These are phyloP conservation scores for Lyophyllum shimeji DNA, from an alignment of 768 basidiomycete genomes.

Conservation along the genomic window DNA sequence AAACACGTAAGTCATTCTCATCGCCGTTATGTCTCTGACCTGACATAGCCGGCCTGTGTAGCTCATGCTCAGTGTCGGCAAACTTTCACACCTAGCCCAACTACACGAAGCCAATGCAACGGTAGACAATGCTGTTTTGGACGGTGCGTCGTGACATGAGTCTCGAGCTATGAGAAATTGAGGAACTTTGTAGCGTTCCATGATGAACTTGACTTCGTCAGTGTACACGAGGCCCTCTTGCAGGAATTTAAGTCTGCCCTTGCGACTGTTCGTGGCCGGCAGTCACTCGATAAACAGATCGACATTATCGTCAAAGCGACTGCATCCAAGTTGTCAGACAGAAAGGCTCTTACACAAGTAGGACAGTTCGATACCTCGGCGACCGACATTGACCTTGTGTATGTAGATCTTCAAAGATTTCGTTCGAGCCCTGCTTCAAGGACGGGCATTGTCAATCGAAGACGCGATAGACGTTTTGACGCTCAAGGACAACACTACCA, in stretches of 20 bases:
- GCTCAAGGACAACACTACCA: conserved; percentile 72
- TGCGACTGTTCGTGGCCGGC: conserved; percentile 50
- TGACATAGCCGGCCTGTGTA: conserved; percentile 26
- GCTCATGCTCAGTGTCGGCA: conserved; percentile 91
- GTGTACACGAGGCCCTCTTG: conserved; percentile 72
- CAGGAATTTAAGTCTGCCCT: conserved; percentile 58
- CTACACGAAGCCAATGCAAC: conserved; percentile 56
- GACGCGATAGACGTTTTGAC: conserved; percentile 83
- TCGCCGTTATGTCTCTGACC: background rate
- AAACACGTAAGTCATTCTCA: conserved; percentile 66
- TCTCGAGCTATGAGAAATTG: conserved; percentile 2
- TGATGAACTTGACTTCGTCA: conserved; percentile 83
- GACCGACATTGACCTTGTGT: background rate
- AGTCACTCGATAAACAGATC: conserved; percentile 66
- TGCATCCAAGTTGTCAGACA: conserved; percentile 45
- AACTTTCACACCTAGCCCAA: conserved; percentile 79
- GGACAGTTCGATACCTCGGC: conserved; percentile 10
- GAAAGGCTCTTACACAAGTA: conserved; percentile 54
- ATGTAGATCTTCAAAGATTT: conserved; percentile 68
- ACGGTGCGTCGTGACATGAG: conserved; percentile 38
- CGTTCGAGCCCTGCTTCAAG: conserved; percentile 69
- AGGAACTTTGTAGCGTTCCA: conserved; percentile 64
- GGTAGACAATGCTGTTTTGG: conserved; percentile 51
- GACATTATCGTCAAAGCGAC: conserved; percentile 59
- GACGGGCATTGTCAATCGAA: conserved; percentile 72